These are phyloP conservation scores for Nigrospora oryzae DNA, from an alignment of 2,329 filamentous ascomycete genomes.

Conservation along the genomic window DNA sequence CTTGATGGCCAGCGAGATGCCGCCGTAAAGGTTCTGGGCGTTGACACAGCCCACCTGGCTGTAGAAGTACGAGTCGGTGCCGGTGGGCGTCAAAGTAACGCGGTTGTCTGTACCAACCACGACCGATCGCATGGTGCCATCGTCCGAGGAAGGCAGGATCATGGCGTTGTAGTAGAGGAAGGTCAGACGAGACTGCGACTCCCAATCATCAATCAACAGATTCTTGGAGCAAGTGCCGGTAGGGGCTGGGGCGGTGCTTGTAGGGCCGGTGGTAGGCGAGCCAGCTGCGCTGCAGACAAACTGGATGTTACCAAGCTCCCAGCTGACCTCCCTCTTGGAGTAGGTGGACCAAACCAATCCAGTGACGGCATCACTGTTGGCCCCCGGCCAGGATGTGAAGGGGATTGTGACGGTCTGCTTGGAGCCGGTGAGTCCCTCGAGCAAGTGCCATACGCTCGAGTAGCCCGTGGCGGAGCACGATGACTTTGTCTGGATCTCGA, in stretches of 20 bases:
- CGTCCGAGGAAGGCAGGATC: conserved; percentile 45
- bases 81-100: conserved; percentile 41
- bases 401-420: conserved; percentile 42
- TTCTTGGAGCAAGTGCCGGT: neutral
- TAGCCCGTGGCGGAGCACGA: conserved; percentile 30
- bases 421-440: conserved; percentile 38
- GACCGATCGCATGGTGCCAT: conserved; percentile 47
- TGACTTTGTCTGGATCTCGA: conserved; percentile 39
- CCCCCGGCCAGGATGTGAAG: conserved; percentile 36
- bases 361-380: conserved; percentile 38
- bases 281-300: conserved; percentile 28
- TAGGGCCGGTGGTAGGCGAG: conserved; percentile 6
- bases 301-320: conserved; percentile 39
- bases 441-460: conserved; percentile 31
- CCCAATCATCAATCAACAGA: conserved; percentile 50
- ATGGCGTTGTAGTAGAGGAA: conserved; percentile 55
- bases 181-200: conserved; percentile 51
- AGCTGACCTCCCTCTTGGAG: conserved; percentile 26
- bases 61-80: conserved; percentile 47
- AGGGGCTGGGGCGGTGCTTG: conserved; percentile 1
- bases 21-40: conserved; percentile 40
- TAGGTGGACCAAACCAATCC: conserved; percentile 29
- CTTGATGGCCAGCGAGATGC: conserved; percentile 46
- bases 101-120: conserved; percentile 41
- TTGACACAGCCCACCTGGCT: conserved; percentile 46